Percentiles rank a stretch among this genome's conserved stretches.
Conservation (phyloP, 179 eudicot genomes). For the Beta corolliflora region DNA sequence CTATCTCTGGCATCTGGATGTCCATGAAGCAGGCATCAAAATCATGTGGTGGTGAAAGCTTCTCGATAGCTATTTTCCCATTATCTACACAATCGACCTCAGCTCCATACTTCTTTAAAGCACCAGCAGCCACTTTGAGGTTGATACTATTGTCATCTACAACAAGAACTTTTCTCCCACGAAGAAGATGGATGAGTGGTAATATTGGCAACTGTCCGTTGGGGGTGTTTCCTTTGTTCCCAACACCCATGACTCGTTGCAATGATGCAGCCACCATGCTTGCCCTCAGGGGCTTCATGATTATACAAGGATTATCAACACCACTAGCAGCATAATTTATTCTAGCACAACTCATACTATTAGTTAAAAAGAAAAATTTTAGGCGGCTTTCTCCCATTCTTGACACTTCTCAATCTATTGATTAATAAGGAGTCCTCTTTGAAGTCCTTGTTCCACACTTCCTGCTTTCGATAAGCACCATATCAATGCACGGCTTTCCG, state of each 20-base stretch:
- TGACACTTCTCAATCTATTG: slow-evolving; percentile 33
- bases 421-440: slow-evolving; percentile 32
- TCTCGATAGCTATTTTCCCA: slow-evolving; percentile 60
- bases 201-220: slow-evolving; percentile 42
- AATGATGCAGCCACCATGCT: slow-evolving; percentile 81
- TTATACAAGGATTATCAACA: slow-evolving; percentile 45
- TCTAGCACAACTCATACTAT: slow-evolving; percentile 42
- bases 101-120: slow-evolving; percentile 82
- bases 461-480: slow-evolving; percentile 73
- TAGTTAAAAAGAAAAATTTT: slow-evolving; percentile 61
- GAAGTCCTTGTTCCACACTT: slow-evolving; percentile 65
- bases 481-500: slow-evolving; percentile 36
- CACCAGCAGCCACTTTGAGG: slow-evolving; percentile 80
- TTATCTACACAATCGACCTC: slow-evolving; percentile 76
- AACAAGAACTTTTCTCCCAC: slow-evolving; percentile 69
- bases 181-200: slow-evolving; percentile 57
- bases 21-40: slow-evolving; percentile 97
- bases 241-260: slow-evolving; percentile 73
- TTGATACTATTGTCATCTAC: slow-evolving; percentile 81
- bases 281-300: slow-evolving; percentile 76
- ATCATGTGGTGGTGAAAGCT: slow-evolving; percentile 62
- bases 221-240: slow-evolving; percentile 48
- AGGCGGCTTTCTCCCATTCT: slow-evolving; percentile 35
- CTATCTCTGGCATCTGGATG: slow-evolving; percentile 95
- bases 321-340: slow-evolving; percentile 32